A percentile compares a stretch with the other conserved stretches of the same genome.
These are phyloP conservation scores for Seiridium unicorne DNA, from an alignment of 2,329 filamentous ascomycete species.

Conservation along the genomic window DNA sequence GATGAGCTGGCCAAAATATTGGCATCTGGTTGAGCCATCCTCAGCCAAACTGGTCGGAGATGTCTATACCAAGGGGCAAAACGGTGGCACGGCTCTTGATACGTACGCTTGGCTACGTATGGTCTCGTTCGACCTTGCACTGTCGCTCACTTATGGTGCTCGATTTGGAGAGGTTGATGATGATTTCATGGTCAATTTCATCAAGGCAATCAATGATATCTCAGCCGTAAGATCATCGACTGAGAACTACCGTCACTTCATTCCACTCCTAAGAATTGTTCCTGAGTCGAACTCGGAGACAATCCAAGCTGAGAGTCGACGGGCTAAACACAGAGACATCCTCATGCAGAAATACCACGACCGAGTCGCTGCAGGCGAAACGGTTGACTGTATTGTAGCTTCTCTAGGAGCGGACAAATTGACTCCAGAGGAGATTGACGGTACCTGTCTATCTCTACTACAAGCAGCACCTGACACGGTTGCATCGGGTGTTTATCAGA, in stretches of 20 bases:
- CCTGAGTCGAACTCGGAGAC: slow-evolving; percentile 12
- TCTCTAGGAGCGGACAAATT: slow-evolving; percentile 16
- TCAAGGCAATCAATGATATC: slow-evolving; percentile 20
- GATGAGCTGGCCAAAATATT: slow-evolving; percentile 20
- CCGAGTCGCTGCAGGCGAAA: slow-evolving; percentile 13
- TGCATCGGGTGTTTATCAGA: slow-evolving; percentile 18
- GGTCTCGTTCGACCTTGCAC: slow-evolving; percentile 19
- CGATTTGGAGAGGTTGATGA: slow-evolving; percentile 20
- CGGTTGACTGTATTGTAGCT: slow-evolving; percentile 16
- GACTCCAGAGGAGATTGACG: slow-evolving; percentile 19
- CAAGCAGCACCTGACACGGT: slow-evolving; percentile 22
- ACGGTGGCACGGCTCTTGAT: slow-evolving; percentile 14
- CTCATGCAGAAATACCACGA: slow-evolving; percentile 11
- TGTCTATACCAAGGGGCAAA: slow-evolving; percentile 14
- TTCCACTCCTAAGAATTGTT: slow-evolving; percentile 16
- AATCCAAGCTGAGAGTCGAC: slow-evolving; percentile 11
- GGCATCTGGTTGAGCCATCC: slow-evolving; percentile 18
- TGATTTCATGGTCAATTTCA: slow-evolving; percentile 15
- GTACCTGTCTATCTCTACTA: slow-evolving; percentile 20
- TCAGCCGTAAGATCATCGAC: slow-evolving; percentile 21
- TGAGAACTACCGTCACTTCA: slow-evolving; percentile 17
- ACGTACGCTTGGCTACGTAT: slow-evolving; percentile 18
- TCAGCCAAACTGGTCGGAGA: slow-evolving; percentile 11
- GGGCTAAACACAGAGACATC: slow-evolving; percentile 10
- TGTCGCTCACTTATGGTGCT: slow-evolving; percentile 21